Conservation (phyloP, 2,329 filamentous ascomycete species). For the Alternaria sp. region DNA sequence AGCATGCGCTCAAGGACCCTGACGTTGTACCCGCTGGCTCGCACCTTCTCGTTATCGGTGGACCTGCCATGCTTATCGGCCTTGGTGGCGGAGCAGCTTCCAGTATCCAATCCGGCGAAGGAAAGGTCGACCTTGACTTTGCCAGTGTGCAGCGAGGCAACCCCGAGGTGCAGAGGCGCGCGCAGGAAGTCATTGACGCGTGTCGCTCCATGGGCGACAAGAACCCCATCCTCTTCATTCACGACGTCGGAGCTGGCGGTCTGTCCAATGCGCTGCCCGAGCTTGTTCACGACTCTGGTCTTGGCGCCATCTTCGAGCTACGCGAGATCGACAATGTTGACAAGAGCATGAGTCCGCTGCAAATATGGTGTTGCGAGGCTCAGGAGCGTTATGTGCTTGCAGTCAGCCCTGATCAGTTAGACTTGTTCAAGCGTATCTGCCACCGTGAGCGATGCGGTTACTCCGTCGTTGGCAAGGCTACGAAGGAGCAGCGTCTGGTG, state of each 20-base stretch:
- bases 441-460: slow-evolving; percentile 89
- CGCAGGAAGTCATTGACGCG: slow-evolving; percentile 97
- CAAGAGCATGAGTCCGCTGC: slow-evolving; percentile 88
- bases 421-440: slow-evolving; percentile 71
- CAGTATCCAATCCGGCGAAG: slow-evolving; percentile 85
- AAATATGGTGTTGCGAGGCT: slow-evolving; percentile 98
- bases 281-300: slow-evolving; percentile 88
- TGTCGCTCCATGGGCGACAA: slow-evolving; percentile 83
- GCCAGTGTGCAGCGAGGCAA: slow-evolving; percentile 97
- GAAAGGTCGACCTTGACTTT: slow-evolving; percentile 91
- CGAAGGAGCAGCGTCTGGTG: slow-evolving; percentile 75
- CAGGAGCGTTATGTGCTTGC: slow-evolving; percentile 96
- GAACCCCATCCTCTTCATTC: slow-evolving; percentile 95
- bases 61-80: slow-evolving; percentile 96
- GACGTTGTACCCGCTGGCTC: slow-evolving; percentile 83
- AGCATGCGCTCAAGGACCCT: slow-evolving; percentile 86
- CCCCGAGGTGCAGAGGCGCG: slow-evolving; percentile 91
- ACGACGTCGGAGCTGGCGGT: slow-evolving; percentile 95
- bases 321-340: slow-evolving; percentile 91
- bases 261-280: slow-evolving; percentile 85
- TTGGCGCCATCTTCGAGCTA: slow-evolving; percentile 92
- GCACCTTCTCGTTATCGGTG: slow-evolving; percentile 89
- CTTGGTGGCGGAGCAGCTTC: slow-evolving; percentile 95
- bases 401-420: slow-evolving; percentile 80
- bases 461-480: slow-evolving; percentile 85